Conservation (phyloP, 768 basidiomycete species). For the Arthromyces matolae region DNA sequence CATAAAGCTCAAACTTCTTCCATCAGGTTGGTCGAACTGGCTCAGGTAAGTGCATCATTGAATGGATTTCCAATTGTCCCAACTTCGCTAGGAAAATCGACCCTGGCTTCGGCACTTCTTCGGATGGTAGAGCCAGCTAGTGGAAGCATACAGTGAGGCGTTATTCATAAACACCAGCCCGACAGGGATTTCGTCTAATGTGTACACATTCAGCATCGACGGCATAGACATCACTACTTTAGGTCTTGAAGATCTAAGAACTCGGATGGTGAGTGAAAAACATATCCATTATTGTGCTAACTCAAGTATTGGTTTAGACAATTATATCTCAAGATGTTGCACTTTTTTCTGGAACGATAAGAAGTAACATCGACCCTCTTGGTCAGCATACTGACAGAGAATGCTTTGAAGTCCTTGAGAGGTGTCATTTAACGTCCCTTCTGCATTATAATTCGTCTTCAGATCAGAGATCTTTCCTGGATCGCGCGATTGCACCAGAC, state of each 20-base stretch:
- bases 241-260: constrained; percentile 66
- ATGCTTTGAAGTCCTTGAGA: constrained; percentile 59
- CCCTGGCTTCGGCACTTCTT: constrained; percentile 53
- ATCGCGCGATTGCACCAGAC: constrained; percentile 62
- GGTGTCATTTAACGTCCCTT: constrained; percentile 55
- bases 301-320: constrained; percentile 38
- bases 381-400: constrained; percentile 54
- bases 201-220: constrained; percentile 51
- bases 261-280: constrained; percentile 44
- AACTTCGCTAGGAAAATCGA: constrained; percentile 45
- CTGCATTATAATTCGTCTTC: constrained; percentile 34
- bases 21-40: constrained; percentile 64
- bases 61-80: not conserved
- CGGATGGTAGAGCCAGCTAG: constrained; percentile 57
- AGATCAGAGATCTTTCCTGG: constrained; percentile 39
- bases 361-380: constrained; percentile 72
- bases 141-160: constrained; percentile 54
- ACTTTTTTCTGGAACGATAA: constrained; percentile 68
- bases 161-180: not conserved
- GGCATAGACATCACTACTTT: constrained; percentile 65
- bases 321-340: constrained; percentile 75
- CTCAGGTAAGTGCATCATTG: constrained; percentile 38
- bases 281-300: not conserved
- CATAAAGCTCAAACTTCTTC: not conserved
- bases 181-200: too few species aligned